Conservation (phyloP, 1,284 basidiomycete species). For the Ustilago bromivora region DNA sequence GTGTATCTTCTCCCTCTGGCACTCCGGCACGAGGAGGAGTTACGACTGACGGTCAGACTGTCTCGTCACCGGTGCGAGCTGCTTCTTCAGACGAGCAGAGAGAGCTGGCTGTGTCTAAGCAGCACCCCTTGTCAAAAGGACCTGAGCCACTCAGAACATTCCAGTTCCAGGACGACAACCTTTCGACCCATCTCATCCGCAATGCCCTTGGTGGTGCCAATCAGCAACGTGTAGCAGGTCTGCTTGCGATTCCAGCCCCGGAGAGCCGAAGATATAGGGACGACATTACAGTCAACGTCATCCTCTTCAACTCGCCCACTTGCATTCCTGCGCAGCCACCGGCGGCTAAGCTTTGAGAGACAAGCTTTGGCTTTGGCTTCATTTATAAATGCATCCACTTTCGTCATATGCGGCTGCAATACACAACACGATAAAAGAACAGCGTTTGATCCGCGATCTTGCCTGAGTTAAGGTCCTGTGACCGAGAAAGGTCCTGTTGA, state of each 20-base stretch:
- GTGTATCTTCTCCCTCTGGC: constrained; percentile 1
- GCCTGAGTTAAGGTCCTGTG: background rate
- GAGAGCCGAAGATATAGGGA: constrained; percentile 72
- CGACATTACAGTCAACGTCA: constrained; percentile 61
- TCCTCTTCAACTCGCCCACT: constrained; percentile 55
- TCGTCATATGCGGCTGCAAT: constrained; percentile 6
- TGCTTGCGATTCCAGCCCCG: constrained; percentile 89
- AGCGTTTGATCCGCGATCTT: background rate
- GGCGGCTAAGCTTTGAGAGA: constrained; percentile 25
- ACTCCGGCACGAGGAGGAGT: background rate
- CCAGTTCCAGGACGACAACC: constrained; percentile 78
- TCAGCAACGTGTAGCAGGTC: constrained; percentile 76
- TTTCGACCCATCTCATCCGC: constrained; percentile 89
- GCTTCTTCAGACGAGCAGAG: constrained; percentile 43
- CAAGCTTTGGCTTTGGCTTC: background rate
- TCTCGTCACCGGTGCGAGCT: constrained; percentile 8
- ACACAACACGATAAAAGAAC: background rate
- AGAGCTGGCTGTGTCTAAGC: constrained; percentile 47
- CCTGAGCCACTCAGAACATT: constrained; percentile 54
- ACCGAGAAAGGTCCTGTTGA: background rate
- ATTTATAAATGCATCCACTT: constrained; percentile 1
- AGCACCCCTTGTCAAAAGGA: constrained; percentile 64
- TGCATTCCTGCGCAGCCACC: constrained; percentile 17
- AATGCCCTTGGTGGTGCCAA: constrained; percentile 93
- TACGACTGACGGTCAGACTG: constrained; percentile 75